phyloP scores from a whole-genome alignment of 805 yeast genomes.

The Yarrowia sp. region DNA sequence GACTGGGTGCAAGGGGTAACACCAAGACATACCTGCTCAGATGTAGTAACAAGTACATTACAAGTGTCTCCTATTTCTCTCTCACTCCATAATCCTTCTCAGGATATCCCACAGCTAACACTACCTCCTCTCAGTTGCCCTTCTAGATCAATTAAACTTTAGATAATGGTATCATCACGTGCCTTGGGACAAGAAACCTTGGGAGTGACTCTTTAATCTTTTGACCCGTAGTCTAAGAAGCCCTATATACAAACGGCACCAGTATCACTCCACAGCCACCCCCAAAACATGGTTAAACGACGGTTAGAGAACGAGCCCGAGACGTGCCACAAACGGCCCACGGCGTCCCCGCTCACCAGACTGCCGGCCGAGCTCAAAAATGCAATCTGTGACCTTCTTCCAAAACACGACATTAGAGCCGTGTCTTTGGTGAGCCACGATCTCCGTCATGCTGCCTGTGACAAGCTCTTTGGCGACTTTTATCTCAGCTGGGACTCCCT shows the following conservation, averaged over 20 bases:
- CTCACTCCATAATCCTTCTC: no score
- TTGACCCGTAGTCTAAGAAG: background rate
- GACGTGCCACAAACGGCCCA: constrained; percentile 1
- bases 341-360: constrained; percentile 10
- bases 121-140: no score
- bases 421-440: constrained; percentile 11
- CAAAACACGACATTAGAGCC: background rate
- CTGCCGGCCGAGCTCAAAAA: constrained; percentile 20
- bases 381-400: background rate
- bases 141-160: no score
- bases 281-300: constrained; percentile 7
- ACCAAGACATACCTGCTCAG: no score
- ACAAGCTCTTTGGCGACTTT: constrained; percentile 11
- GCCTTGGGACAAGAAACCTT: constrained; percentile 8
- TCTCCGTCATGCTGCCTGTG: constrained; percentile 11
- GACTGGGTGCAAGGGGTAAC: no score
- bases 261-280: background rate
- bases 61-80: no score
- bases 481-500: background rate
- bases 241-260: background rate
- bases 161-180: constrained; percentile 21
- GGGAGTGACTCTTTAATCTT: constrained; percentile 17
- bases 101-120: no score
- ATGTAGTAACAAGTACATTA: no score
- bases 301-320: constrained; percentile 3